Evolutionary conservation across 768 basidiomycete genomes (phyloP).

Genomic region (Rickenella mellea): DNA sequence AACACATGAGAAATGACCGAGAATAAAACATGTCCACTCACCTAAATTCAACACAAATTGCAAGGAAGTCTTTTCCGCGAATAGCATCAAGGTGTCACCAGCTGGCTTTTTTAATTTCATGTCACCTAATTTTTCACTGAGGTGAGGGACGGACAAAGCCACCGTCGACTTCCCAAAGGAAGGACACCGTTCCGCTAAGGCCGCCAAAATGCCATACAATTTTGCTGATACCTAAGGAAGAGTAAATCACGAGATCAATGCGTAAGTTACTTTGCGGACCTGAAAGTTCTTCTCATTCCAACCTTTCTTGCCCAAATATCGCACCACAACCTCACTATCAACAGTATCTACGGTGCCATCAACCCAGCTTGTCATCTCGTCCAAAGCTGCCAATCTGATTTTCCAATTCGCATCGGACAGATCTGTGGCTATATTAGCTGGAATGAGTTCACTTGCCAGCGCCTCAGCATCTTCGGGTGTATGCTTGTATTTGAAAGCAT

Average conservation of each 20-base stretch:
- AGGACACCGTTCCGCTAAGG: conserved; percentile 70
- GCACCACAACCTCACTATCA: conserved; percentile 83
- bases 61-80: conserved; percentile 87
- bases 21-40: conserved; percentile 23
- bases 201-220: conserved; percentile 65
- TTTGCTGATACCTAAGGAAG: conserved; percentile 74
- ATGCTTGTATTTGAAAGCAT: conserved; percentile 86
- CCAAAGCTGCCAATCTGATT: conserved; percentile 73
- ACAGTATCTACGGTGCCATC: conserved; percentile 53
- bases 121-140: conserved; percentile 93
- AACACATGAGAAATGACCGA: no score
- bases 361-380: conserved; percentile 80
- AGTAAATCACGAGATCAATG: neutral
- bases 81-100: conserved; percentile 72
- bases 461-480: conserved; percentile 87
- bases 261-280: conserved; percentile 29
- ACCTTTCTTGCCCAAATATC: conserved; percentile 84
- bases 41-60: conserved; percentile 93
- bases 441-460: conserved; percentile 64
- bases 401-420: conserved; percentile 94
- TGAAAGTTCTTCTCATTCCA: conserved; percentile 99
- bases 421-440: conserved; percentile 56
- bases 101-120: conserved; percentile 95
- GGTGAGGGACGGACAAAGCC: conserved; percentile 70
- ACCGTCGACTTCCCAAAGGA: conserved; percentile 80